phyloP scores from a whole-genome alignment of 257 asterid species.

The Phtheirospermum japonicum region DNA sequence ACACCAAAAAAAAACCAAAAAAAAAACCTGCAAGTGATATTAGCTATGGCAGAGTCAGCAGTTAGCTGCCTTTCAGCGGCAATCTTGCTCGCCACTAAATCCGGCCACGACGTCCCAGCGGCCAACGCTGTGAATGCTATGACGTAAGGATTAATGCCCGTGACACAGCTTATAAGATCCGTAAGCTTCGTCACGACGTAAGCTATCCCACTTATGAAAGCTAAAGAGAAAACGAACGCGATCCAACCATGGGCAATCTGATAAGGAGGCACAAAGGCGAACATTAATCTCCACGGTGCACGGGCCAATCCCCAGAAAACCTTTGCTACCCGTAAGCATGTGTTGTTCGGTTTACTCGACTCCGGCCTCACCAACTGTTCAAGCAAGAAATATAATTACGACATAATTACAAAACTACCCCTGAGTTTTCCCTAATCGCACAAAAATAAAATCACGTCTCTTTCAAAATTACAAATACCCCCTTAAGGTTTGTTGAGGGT shows the following conservation, averaged over 20 bases:
- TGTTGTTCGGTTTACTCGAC: slow-evolving; percentile 45
- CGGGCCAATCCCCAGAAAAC: slow-evolving; percentile 57
- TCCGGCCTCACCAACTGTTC: slow-evolving; percentile 61
- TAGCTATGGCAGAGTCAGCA: slow-evolving; percentile 95
- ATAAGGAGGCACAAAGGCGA: slow-evolving; percentile 86
- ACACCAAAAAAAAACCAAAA: not conserved
- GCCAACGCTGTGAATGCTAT: slow-evolving; percentile 92
- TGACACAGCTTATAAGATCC: slow-evolving; percentile 81
- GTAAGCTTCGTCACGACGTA: slow-evolving; percentile 76
- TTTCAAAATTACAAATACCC: too few species aligned
- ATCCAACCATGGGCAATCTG: slow-evolving; percentile 95
- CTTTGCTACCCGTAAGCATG: slow-evolving; percentile 41
- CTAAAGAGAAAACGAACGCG: slow-evolving; percentile 69
- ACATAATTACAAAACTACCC: slow-evolving; percentile 5
- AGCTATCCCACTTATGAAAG: slow-evolving; percentile 84
- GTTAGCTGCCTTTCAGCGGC: slow-evolving; percentile 94
- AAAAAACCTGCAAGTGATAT: slow-evolving; percentile 85
- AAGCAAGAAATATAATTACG: not conserved
- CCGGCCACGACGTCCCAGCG: slow-evolving; percentile 96
- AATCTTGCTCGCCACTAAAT: slow-evolving; percentile 94
- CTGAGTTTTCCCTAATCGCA: too few species aligned
- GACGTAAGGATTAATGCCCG: slow-evolving; percentile 68
- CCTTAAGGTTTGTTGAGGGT: too few species aligned
- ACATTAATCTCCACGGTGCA: slow-evolving; percentile 81
- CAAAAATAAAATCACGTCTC: too few species aligned